Evolutionary conservation across 2,329 filamentous ascomycete species (phyloP).

Genomic region (Venturia nashicola): DNA sequence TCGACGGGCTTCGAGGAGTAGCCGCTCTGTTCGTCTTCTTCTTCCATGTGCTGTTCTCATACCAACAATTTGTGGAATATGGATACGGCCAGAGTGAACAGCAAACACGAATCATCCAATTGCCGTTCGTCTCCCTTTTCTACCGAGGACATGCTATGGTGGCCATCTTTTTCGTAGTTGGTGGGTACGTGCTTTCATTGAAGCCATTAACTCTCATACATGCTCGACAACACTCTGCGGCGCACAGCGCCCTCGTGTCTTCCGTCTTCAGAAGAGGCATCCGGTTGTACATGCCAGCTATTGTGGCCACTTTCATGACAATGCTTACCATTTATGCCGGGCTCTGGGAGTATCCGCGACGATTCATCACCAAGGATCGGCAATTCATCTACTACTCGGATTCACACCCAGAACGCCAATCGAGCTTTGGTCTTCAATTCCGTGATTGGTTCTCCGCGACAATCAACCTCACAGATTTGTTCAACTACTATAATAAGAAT

Average conservation of each 20-base stretch:
- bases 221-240: conserved; percentile 18
- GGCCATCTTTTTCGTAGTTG: conserved; percentile 50
- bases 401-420: background rate
- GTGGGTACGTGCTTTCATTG: conserved; percentile 47
- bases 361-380: conserved; percentile 8
- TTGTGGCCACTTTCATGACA: conserved; percentile 14
- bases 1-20: conserved; percentile 45
- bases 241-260: conserved; percentile 13
- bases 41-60: conserved; percentile 44
- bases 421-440: conserved; percentile 3
- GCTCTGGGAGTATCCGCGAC: conserved; percentile 8
- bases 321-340: conserved; percentile 9
- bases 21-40: conserved; percentile 45
- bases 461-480: conserved; percentile 3
- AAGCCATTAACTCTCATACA: conserved; percentile 15
- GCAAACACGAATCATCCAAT: conserved; percentile 33
- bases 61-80: conserved; percentile 8
- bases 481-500: conserved; percentile 10
- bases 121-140: conserved; percentile 42
- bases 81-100: conserved; percentile 30
- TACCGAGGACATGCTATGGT: conserved; percentile 46
- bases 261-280: conserved; percentile 15
- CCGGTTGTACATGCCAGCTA: conserved; percentile 14
- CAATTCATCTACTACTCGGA: conserved; percentile 8
- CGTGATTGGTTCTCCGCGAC: conserved; percentile 4